These are phyloP conservation scores for Wallemia mellicola DNA, from an alignment of 1,284 basidiomycete species.

Conservation along the genomic window DNA sequence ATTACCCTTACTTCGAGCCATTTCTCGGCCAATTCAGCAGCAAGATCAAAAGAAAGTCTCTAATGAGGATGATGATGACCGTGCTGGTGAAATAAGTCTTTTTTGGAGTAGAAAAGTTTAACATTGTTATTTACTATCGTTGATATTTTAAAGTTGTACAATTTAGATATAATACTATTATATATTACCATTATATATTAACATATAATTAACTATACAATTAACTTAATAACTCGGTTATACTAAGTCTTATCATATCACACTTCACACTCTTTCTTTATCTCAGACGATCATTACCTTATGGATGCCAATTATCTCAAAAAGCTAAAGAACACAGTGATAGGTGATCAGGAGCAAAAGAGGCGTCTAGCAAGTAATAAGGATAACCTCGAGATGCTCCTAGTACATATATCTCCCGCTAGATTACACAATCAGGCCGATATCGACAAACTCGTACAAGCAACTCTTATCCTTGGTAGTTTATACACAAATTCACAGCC, in stretches of 20 bases:
- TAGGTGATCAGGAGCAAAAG: background rate
- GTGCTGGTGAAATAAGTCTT: background rate
- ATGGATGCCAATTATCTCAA: background rate
- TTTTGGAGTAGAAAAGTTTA: background rate
- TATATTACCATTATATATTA: no score
- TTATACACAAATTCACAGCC: background rate
- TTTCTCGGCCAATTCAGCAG: background rate
- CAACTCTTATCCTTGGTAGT: background rate
- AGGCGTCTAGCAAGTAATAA: background rate
- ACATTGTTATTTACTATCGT: background rate
- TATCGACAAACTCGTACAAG: background rate
- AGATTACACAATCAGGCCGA: background rate
- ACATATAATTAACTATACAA: no score
- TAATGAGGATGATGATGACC: background rate
- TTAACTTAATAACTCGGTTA: no score
- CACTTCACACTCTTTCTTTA: no score
- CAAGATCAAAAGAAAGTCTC: background rate
- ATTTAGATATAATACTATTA: no score
- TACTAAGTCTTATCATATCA: no score
- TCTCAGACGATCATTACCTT: background rate
- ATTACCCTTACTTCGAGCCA: background rate
- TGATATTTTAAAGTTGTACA: background rate
- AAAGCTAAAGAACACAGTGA: background rate
- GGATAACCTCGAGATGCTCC: background rate
- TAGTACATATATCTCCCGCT: background rate